A percentile compares a stretch with the other conserved stretches of the same genome.
These are phyloP conservation scores for Saturnispora halmiae DNA, from an alignment of 805 yeast species.

Conservation along the genomic window DNA sequence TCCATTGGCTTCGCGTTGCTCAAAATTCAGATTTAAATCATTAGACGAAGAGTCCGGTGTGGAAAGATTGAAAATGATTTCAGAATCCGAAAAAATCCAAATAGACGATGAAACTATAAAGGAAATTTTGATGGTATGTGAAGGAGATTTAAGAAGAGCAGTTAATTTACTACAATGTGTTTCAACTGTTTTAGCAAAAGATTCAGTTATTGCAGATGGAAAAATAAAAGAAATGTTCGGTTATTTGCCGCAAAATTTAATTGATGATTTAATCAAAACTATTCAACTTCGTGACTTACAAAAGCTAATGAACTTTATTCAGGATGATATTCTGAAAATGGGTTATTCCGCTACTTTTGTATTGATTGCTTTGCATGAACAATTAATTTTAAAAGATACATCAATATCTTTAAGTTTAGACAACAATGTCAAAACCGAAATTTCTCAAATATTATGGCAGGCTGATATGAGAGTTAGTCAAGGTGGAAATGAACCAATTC, in stretches of 20 bases:
- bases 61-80: slow-evolving; percentile 53
- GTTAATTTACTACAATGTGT: slow-evolving; percentile 86
- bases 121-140: slow-evolving; percentile 60
- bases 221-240: slow-evolving; percentile 28
- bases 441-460: slow-evolving; percentile 59
- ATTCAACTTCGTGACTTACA: slow-evolving; percentile 20
- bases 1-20: slow-evolving; percentile 93
- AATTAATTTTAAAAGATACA: slow-evolving; percentile 26
- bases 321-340: slow-evolving; percentile 22
- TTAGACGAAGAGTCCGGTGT: slow-evolving; percentile 66
- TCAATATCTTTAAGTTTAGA: slow-evolving; percentile 36
- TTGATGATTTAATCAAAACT: slow-evolving; percentile 16
- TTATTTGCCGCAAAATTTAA: slow-evolving; percentile 21
- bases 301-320: slow-evolving; percentile 21
- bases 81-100: slow-evolving; percentile 36
- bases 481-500: slow-evolving; percentile 87
- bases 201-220: slow-evolving; percentile 14
- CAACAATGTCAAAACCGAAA: slow-evolving; percentile 53
- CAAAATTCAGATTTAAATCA: slow-evolving; percentile 84
- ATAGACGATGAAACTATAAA: slow-evolving; percentile 44
- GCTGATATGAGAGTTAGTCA: slow-evolving; percentile 66
- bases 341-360: slow-evolving; percentile 29
- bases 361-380: slow-evolving; percentile 26
- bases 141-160: slow-evolving; percentile 90
- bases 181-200: slow-evolving; percentile 39